A percentile compares a stretch with the other conserved stretches of the same genome.
Conservation (phyloP, 495 filamentous ascomycete species). For the Cenococcum geophilum region DNA sequence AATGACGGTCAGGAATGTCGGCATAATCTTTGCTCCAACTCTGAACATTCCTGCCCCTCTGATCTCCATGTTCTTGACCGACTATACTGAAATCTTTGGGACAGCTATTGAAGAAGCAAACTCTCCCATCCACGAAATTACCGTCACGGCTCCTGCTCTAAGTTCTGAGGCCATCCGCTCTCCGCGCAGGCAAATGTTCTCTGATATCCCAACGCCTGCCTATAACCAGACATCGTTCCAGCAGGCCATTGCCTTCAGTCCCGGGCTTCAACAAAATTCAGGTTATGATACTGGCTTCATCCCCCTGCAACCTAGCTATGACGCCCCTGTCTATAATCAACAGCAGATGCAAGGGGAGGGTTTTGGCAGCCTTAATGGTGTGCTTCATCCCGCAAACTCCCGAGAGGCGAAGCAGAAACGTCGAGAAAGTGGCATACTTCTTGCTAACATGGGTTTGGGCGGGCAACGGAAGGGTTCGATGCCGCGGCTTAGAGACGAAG, state of each 20-base stretch:
- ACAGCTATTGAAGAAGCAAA: constrained; percentile 54
- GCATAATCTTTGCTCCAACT: constrained; percentile 98
- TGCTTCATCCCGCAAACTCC: constrained; percentile 23
- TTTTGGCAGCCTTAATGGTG: constrained; percentile 38
- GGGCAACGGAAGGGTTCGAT: constrained; percentile 31
- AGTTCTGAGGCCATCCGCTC: constrained; percentile 58
- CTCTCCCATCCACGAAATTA: constrained; percentile 44
- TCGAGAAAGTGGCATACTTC: constrained; percentile 37
- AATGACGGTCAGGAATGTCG: constrained; percentile 96
- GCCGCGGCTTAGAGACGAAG: constrained; percentile 15
- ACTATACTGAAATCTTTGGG: constrained; percentile 81
- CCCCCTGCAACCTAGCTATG: constrained; percentile 57
- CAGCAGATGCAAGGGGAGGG: constrained; percentile 28
- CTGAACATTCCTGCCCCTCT: constrained; percentile 94
- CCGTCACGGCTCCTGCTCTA: constrained; percentile 41
- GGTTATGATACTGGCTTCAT: constrained; percentile 55
- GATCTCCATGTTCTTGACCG: constrained; percentile 87
- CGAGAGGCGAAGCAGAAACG: constrained; percentile 30
- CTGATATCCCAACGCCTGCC: constrained; percentile 59
- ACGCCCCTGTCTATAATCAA: constrained; percentile 36
- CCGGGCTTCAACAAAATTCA: constrained; percentile 31
- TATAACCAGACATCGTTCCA: constrained; percentile 58
- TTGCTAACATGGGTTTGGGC: constrained; percentile 29
- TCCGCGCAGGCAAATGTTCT: constrained; percentile 63
- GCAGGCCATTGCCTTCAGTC: constrained; percentile 14